Conservation (phyloP, 192 early-diverging fungal genomes). For the Spizellomyces sp. region DNA sequence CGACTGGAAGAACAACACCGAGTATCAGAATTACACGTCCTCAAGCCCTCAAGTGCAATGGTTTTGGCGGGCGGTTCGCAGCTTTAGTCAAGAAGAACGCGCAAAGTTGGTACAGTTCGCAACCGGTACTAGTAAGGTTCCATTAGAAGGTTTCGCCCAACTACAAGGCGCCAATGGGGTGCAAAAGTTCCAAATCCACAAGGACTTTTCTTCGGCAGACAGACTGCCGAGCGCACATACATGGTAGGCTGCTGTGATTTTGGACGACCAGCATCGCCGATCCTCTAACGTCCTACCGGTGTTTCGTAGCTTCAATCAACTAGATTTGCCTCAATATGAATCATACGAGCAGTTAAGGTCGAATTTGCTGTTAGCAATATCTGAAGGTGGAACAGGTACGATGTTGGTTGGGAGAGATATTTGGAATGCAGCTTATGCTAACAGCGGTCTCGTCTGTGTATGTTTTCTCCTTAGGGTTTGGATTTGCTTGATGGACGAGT, state of each 20-base stretch:
- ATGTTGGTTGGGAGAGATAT: background rate
- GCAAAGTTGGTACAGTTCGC: conserved; percentile 98
- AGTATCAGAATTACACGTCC: conserved; percentile 88
- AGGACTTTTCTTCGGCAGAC: conserved; percentile 82
- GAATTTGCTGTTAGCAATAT: conserved; percentile 84
- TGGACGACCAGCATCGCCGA: background rate
- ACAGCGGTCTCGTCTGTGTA: background rate
- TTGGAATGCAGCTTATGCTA: too few species aligned
- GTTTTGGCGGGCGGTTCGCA: conserved; percentile 98
- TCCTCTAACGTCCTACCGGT: background rate
- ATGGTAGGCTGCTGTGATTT: conserved; percentile 62
- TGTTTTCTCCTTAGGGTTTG: conserved; percentile 28
- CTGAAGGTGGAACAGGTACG: conserved; percentile 83
- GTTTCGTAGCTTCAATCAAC: conserved; percentile 87
- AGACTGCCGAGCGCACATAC: conserved; percentile 97
- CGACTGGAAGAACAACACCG: conserved; percentile 99
- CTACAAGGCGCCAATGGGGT: conserved; percentile 92
- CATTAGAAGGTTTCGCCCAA: conserved; percentile 91
- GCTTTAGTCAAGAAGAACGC: conserved; percentile 96
- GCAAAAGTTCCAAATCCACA: conserved; percentile 99
- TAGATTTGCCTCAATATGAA: conserved; percentile 93
- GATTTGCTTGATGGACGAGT: conserved; percentile 25
- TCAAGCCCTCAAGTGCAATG: conserved; percentile 92
- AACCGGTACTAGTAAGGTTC: conserved; percentile 97
- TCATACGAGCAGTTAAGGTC: conserved; percentile 85